Percentiles rank a stretch among this genome's conserved stretches.
Conservation (phyloP, 1,139 yeast genomes). For the Dujonia santamariae region DNA sequence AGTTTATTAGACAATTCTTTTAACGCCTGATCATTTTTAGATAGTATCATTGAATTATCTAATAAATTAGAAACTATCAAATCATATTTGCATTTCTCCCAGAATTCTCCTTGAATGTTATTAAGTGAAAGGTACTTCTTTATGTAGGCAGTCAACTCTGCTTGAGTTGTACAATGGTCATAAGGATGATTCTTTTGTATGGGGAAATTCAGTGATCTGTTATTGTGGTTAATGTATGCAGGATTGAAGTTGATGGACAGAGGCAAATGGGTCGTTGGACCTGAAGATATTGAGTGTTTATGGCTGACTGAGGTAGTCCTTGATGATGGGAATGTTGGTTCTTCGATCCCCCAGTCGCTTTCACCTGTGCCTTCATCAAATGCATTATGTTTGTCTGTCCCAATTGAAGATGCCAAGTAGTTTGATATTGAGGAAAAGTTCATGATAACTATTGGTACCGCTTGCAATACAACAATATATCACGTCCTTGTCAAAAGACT, state of each 20-base stretch:
- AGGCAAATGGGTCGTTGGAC: background rate
- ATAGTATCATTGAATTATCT: conserved; percentile 42
- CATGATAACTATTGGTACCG: too few relatives aligned
- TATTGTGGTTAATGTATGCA: conserved; percentile 1
- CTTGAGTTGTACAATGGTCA: conserved; percentile 18
- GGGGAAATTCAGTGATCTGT: background rate
- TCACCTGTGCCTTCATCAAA: conserved; percentile 11
- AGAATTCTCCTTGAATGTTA: conserved; percentile 20
- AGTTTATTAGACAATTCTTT: conserved; percentile 8
- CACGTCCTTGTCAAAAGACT: too few relatives aligned
- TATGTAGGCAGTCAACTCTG: conserved; percentile 25
- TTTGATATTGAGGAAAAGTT: conserved; percentile 30
- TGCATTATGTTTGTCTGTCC: conserved; percentile 9
- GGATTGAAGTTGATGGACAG: background rate
- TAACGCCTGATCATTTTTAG: conserved; percentile 41
- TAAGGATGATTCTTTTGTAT: background rate
- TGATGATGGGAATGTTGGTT: conserved; percentile 12
- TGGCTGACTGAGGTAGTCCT: conserved; percentile 7
- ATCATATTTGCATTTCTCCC: conserved; percentile 44
- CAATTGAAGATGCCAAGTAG: conserved; percentile 13
- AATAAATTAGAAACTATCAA: conserved; percentile 39
- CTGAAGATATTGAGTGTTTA: conserved; percentile 11
- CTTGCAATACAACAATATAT: too few relatives aligned
- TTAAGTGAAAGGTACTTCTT: conserved; percentile 24
- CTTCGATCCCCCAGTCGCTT: conserved; percentile 46